phyloP scores from a whole-genome alignment of 371 early-diverging fungal genomes.

The Capniomyces stellatus region DNA sequence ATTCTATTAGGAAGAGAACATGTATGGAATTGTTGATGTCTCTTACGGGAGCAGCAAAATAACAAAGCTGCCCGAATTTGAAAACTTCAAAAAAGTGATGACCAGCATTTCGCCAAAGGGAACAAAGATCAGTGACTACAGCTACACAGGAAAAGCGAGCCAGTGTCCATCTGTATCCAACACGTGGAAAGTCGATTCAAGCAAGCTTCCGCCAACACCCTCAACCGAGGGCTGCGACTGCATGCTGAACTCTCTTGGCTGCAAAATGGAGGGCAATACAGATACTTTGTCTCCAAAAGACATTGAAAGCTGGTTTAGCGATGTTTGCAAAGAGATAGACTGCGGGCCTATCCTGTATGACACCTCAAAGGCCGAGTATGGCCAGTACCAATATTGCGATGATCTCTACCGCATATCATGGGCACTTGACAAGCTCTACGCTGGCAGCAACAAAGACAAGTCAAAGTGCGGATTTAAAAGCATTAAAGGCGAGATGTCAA shows the following conservation, averaged over 20 bases:
- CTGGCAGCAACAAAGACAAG: slow-evolving; percentile 7
- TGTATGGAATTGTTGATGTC: slow-evolving; percentile 42
- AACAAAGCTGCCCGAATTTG: slow-evolving; percentile 4
- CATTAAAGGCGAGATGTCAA: neutral
- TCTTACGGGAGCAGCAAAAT: neutral
- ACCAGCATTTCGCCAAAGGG: neutral
- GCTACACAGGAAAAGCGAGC: slow-evolving; percentile 21
- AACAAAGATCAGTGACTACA: neutral
- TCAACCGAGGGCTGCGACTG: neutral
- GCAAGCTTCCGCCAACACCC: slow-evolving; percentile 46
- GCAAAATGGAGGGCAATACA: neutral
- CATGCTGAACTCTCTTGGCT: neutral
- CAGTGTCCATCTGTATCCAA: slow-evolving; percentile 32
- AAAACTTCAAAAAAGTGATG: slow-evolving; percentile 6
- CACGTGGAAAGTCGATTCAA: slow-evolving; percentile 37
- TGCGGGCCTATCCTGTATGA: slow-evolving; percentile 15
- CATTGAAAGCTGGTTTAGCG: slow-evolving; percentile 10
- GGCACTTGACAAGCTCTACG: slow-evolving; percentile 19
- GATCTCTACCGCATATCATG: slow-evolving; percentile 15
- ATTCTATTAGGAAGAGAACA: slow-evolving; percentile 37
- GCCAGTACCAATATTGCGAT: slow-evolving; percentile 14
- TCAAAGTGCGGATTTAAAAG: neutral
- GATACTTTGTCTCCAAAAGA: slow-evolving; percentile 8
- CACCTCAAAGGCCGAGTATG: slow-evolving; percentile 14
- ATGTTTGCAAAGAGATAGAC: slow-evolving; percentile 14